Conservation (phyloP, 2,329 filamentous ascomycete genomes). For the Cryphonectria nitschkei region DNA sequence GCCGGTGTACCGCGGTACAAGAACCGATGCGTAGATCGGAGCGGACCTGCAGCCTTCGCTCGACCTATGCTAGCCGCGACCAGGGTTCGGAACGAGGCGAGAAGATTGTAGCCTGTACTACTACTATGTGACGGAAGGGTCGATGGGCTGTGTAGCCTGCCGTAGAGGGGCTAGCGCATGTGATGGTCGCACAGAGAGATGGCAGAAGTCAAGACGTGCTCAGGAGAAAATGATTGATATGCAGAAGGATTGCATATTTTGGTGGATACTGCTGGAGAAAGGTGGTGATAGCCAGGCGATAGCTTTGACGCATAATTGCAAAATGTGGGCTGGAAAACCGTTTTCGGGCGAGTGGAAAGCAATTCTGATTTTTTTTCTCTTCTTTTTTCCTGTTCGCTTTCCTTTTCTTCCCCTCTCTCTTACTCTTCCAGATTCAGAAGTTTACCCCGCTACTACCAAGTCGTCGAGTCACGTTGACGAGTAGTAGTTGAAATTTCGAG, state of each 20-base stretch:
- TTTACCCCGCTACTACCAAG: background rate
- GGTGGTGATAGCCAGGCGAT: background rate
- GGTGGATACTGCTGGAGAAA: background rate
- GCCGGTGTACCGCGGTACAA: background rate
- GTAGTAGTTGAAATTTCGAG: background rate
- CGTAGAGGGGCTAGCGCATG: constrained; percentile 17
- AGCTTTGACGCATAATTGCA: background rate
- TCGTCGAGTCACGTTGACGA: background rate
- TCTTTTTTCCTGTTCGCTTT: too few species aligned
- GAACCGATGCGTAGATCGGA: background rate
- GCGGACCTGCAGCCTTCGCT: background rate
- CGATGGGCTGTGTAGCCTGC: constrained; percentile 15
- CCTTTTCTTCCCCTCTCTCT: background rate
- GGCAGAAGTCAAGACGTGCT: background rate
- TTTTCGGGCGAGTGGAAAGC: background rate
- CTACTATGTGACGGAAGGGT: constrained; percentile 11
- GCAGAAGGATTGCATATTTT: constrained; percentile 1
- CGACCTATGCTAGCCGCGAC: constrained; percentile 13
- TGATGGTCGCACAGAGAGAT: background rate
- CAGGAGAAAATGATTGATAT: background rate
- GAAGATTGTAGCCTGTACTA: constrained; percentile 18
- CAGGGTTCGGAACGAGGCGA: constrained; percentile 19
- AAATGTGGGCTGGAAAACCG: background rate
- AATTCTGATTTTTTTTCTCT: background rate
- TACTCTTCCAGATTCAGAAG: background rate